Percentiles rank a stretch among this genome's conserved stretches.
These are phyloP conservation scores for Solanum dulcamara DNA, from an alignment of 257 asterid species.

Conservation along the genomic window DNA sequence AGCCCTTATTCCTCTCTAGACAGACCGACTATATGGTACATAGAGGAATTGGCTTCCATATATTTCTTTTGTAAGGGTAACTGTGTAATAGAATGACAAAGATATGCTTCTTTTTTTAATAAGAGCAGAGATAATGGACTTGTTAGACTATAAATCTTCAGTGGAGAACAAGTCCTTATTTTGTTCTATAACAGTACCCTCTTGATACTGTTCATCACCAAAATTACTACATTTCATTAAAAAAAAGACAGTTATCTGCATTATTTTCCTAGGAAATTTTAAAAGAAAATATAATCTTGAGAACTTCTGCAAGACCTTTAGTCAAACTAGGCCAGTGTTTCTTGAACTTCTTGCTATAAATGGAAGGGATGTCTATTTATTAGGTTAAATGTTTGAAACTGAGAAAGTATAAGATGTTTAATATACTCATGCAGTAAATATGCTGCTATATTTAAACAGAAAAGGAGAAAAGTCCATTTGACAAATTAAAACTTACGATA, in stretches of 20 bases:
- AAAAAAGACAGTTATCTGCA: not conserved
- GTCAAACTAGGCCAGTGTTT: not conserved
- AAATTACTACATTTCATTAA: not conserved
- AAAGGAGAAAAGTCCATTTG: not conserved
- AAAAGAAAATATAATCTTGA: not conserved
- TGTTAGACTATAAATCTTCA: not conserved
- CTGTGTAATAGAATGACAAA: not conserved
- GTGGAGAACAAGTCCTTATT: not conserved
- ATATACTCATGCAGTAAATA: not conserved
- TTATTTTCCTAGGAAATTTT: not conserved
- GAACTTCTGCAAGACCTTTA: not conserved
- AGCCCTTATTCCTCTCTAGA: not conserved
- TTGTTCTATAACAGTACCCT: not conserved
- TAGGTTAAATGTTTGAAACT: not conserved
- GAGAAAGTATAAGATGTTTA: not conserved
- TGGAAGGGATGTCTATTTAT: not conserved
- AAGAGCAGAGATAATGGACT: not conserved
- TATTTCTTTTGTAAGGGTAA: not conserved
- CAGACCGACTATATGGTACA: not conserved
- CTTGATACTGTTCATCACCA: not conserved
- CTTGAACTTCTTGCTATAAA: not conserved
- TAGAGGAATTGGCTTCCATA: not conserved
- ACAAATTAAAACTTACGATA: slow-evolving; percentile 62
- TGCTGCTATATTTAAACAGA: not conserved
- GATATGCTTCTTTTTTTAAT: not conserved